Percentiles rank a stretch among this genome's conserved stretches.
Evolutionary conservation across 2,329 filamentous ascomycete species (phyloP).

Genomic region (Escovopsis sp.): DNA sequence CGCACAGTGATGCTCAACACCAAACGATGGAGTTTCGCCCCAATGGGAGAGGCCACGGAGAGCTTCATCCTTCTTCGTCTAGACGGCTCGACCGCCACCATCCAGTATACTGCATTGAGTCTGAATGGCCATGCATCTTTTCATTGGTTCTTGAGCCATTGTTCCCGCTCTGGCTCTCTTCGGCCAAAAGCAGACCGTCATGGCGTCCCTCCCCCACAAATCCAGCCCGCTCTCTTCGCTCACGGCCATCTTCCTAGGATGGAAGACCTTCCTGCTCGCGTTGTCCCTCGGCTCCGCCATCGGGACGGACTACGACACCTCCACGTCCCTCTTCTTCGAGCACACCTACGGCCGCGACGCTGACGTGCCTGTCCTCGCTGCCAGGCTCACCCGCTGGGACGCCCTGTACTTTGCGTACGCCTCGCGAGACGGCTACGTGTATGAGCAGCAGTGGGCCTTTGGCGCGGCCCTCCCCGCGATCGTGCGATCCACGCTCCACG

Average conservation of each 20-base stretch:
- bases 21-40: no score
- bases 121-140: neutral
- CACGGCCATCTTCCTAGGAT: slow-evolving; percentile 34
- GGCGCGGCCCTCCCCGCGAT: slow-evolving; percentile 32
- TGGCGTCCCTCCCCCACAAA: slow-evolving; percentile 1
- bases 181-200: neutral
- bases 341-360: slow-evolving; percentile 17
- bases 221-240: slow-evolving; percentile 13
- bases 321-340: slow-evolving; percentile 36
- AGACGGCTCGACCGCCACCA: no score
- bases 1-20: no score
- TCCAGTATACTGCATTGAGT: neutral
- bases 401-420: slow-evolving; percentile 58
- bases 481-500: slow-evolving; percentile 21
- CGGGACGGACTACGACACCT: slow-evolving; percentile 65
- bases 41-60: no score
- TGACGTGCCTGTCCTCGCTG: slow-evolving; percentile 29
- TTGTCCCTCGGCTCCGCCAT: slow-evolving; percentile 37
- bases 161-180: neutral
- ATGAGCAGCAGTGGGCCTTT: slow-evolving; percentile 81
- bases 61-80: no score
- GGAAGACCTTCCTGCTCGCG: slow-evolving; percentile 53
- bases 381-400: slow-evolving; percentile 62
- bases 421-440: slow-evolving; percentile 48
- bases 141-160: no score